phyloP scores from a whole-genome alignment of 2,329 filamentous ascomycete species.

The Calonectria pseudoreteaudii region DNA sequence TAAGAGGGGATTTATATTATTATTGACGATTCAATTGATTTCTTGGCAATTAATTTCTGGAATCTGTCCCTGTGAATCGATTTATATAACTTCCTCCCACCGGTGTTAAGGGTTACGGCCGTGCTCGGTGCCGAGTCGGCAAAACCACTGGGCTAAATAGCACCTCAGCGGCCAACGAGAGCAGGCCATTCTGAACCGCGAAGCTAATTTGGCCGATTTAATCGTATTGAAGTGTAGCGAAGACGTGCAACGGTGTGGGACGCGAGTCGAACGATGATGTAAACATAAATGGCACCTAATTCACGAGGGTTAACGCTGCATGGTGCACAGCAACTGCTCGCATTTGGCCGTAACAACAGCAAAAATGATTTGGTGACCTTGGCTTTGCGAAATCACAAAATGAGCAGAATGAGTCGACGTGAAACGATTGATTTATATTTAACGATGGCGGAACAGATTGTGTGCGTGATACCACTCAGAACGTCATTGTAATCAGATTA shows the following conservation, averaged over 20 bases:
- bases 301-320: too few relatives aligned
- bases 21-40: neutral
- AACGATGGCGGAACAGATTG: too few relatives aligned
- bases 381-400: too few relatives aligned
- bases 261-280: neutral
- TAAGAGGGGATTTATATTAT: neutral
- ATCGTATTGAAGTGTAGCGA: neutral
- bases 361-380: too few relatives aligned
- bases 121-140: slow-evolving; percentile 10
- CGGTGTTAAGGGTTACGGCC: slow-evolving; percentile 16
- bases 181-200: too few relatives aligned
- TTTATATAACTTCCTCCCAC: neutral
- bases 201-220: neutral
- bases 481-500: too few relatives aligned
- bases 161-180: neutral
- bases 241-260: neutral
- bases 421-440: too few relatives aligned
- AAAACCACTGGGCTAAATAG: neutral
- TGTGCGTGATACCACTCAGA: too few relatives aligned
- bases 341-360: too few relatives aligned
- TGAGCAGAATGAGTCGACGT: too few relatives aligned
- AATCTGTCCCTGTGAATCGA: neutral
- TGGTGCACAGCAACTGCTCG: too few relatives aligned
- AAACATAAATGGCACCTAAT: too few relatives aligned
- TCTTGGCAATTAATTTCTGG: neutral